These are phyloP conservation scores for Coemansia sp. DNA, from an alignment of 192 early-diverging fungal genomes.

Conservation along the genomic window DNA sequence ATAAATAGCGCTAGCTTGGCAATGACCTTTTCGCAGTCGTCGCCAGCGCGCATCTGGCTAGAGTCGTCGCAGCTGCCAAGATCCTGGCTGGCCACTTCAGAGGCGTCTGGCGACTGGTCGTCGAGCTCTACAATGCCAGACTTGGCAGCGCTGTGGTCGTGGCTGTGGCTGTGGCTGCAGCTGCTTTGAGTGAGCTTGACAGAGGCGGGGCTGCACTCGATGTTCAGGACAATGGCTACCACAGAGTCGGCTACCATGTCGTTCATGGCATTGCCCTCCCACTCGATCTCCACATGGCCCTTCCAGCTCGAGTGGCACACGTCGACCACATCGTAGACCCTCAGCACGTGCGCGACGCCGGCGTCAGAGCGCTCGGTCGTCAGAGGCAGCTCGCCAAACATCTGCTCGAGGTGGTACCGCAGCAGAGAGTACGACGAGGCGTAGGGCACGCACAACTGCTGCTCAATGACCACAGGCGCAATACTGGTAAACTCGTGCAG, in stretches of 20 bases:
- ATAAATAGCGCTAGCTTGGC: constrained; percentile 37
- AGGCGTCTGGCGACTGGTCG: not conserved
- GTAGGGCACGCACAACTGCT: constrained; percentile 77
- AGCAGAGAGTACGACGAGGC: constrained; percentile 79
- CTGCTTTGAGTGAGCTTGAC: constrained; percentile 67
- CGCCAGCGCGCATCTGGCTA: constrained; percentile 15
- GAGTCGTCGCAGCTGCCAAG: not conserved
- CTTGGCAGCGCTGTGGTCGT: not conserved
- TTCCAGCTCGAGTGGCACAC: constrained; percentile 65
- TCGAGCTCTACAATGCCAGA: not conserved
- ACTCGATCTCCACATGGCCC: constrained; percentile 73
- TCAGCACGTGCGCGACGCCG: constrained; percentile 29
- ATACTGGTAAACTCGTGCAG: constrained; percentile 84
- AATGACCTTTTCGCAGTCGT: constrained; percentile 20
- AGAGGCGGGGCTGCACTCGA: constrained; percentile 86
- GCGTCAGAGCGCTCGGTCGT: constrained; percentile 25
- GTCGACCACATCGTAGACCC: constrained; percentile 77
- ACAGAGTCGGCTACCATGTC: constrained; percentile 98
- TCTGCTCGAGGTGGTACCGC: constrained; percentile 89
- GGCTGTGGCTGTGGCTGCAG: constrained; percentile 28
- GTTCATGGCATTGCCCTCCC: constrained; percentile 88
- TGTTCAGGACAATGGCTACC: constrained; percentile 79
- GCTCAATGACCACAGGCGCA: constrained; percentile 72
- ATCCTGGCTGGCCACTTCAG: not conserved
- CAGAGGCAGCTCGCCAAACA: constrained; percentile 78